phyloP scores from a whole-genome alignment of 768 basidiomycete species.

The Erythrobasidium yunnanense region DNA sequence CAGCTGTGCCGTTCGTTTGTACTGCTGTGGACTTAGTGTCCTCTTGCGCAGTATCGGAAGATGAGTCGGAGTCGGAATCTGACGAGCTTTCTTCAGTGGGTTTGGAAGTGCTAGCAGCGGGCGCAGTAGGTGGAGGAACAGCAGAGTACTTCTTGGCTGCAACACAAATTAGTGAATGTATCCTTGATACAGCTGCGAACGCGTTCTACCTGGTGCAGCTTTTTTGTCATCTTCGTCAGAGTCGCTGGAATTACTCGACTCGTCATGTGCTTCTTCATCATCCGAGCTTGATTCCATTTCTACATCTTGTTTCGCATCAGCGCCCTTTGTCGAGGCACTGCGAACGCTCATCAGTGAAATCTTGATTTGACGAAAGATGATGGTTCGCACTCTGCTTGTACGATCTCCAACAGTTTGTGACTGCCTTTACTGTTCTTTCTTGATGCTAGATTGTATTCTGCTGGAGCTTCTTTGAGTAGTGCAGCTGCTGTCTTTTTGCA shows the following conservation, averaged over 20 bases:
- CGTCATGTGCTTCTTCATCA: background rate
- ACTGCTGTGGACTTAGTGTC: conserved; percentile 35
- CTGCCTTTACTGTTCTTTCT: no score
- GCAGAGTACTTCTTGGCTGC: background rate
- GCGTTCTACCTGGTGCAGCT: background rate
- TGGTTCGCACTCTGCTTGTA: background rate
- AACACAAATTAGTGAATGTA: no score
- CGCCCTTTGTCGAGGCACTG: no score
- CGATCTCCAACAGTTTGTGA: conserved; percentile 9
- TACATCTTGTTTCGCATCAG: background rate
- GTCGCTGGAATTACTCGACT: background rate
- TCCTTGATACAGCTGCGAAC: no score
- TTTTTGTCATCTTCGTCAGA: background rate
- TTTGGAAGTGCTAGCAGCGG: conserved; percentile 24
- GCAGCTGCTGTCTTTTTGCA: conserved; percentile 33
- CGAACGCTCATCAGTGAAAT: background rate
- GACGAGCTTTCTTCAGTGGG: conserved; percentile 34
- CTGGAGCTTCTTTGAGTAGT: conserved; percentile 31
- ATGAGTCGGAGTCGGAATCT: conserved; percentile 39
- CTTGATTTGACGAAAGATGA: no score
- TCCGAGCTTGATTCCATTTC: background rate
- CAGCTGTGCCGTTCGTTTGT: conserved; percentile 29
- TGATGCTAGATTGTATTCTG: background rate
- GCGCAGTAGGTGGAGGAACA: conserved; percentile 13
- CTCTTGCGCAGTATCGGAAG: background rate